Conservation (phyloP, 2,329 filamentous ascomycete genomes). For the Botrytis fragariae region DNA sequence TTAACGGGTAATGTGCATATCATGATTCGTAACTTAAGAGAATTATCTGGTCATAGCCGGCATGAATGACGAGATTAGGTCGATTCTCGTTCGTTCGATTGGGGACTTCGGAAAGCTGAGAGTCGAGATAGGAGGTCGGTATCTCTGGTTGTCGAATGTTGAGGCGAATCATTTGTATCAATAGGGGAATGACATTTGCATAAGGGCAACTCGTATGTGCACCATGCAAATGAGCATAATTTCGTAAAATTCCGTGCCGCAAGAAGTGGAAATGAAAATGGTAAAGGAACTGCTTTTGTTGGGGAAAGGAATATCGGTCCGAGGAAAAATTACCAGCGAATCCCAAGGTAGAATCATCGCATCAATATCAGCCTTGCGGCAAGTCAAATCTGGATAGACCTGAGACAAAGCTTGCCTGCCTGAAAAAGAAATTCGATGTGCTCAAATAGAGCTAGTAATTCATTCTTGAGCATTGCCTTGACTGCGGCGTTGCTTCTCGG, state of each 20-base stretch:
- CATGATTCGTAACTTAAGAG: slow-evolving; percentile 38
- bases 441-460: slow-evolving; percentile 21
- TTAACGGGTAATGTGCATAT: slow-evolving; percentile 29
- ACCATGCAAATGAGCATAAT: slow-evolving; percentile 40
- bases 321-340: slow-evolving; percentile 32
- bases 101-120: slow-evolving; percentile 38
- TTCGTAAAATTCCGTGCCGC: slow-evolving; percentile 40
- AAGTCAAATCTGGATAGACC: slow-evolving; percentile 58
- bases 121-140: slow-evolving; percentile 40
- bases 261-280: slow-evolving; percentile 32
- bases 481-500: slow-evolving; percentile 97
- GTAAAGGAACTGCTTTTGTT: slow-evolving; percentile 41
- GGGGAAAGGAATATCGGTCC: slow-evolving; percentile 28
- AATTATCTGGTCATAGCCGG: slow-evolving; percentile 38
- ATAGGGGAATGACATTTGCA: slow-evolving; percentile 34
- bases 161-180: slow-evolving; percentile 40
- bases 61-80: slow-evolving; percentile 42
- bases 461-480: slow-evolving; percentile 54
- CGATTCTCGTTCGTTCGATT: slow-evolving; percentile 41
- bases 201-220: slow-evolving; percentile 30
- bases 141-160: slow-evolving; percentile 38
- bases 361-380: slow-evolving; percentile 58
- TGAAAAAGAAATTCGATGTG: slow-evolving; percentile 48
- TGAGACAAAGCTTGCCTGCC: slow-evolving; percentile 47
- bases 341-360: slow-evolving; percentile 43